Base-by-base conservation (phyloP, 495 filamentous ascomycete species). In the Geoglossum glabrum region DNA sequence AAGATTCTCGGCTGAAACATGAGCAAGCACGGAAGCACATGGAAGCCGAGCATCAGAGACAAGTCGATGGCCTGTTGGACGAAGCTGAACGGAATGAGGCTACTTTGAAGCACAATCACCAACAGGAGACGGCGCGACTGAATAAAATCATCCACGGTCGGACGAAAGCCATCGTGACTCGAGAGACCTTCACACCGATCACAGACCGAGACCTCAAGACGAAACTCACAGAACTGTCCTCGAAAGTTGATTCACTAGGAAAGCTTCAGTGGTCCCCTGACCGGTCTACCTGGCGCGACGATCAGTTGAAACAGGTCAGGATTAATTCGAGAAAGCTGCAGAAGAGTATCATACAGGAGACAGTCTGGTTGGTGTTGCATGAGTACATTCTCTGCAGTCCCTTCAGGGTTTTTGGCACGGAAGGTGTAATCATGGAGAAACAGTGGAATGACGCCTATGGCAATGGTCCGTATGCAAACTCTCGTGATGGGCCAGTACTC, bases 381-480 rank as follows among this genome's bases (percentile, higher is more conserved):
- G 49, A 62, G 17, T 30, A 23, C 21, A 57, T 62, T 5, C 60
- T 62, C 46, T 60, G 57, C 31, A 60, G 57, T 25, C 61, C 61
- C 4, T 62, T 62, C 45, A 56, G 61, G 33, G 46, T 60, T 0
- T 60, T 62, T 6, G 61, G 61, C 4, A 21, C 52, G 10, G 40
- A 62, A 54, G 57, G 61, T 4, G 1, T 47, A 15, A 40, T 5
- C 3, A 28, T 60, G 11, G 58, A 62, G 38, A 27, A 7, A 25
- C n/a, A 62, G 1, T 62, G 61, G 61, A 62, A 55, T 49, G 45
- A 60, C 28, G 58, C 3, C 25, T 62, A n/a, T 46, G 57, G 57
- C 3, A 11, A 15, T 46, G 61, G 61, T 60, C 17, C 6, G 58
- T 54, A 9, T 6, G 30, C 47, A 2, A 15, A 38, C 13, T 40